Evolutionary conservation across 768 basidiomycete genomes (phyloP).

Genomic region (Daedaleopsis nitida): DNA sequence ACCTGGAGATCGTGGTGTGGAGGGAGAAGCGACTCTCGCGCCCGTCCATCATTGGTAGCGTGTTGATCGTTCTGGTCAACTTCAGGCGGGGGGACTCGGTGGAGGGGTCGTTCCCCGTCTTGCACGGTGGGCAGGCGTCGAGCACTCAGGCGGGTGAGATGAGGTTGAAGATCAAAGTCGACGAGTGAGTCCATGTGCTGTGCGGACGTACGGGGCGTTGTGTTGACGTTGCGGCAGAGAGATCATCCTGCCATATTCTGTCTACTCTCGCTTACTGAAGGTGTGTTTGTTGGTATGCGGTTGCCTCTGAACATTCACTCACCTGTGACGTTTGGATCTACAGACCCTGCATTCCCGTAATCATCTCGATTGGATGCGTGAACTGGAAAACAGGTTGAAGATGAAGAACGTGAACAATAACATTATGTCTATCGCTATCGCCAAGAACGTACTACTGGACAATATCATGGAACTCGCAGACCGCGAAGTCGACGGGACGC

Average conservation of each 20-base stretch:
- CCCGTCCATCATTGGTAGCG: slow-evolving; percentile 57
- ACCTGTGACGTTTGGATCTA: not conserved
- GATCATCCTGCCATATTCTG: slow-evolving; percentile 70
- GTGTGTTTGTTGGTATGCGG: slow-evolving; percentile 39
- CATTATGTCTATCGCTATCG: slow-evolving; percentile 69
- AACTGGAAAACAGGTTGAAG: slow-evolving; percentile 67
- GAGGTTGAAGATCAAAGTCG: slow-evolving; percentile 68
- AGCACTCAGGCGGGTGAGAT: slow-evolving; percentile 75
- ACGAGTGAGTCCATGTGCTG: slow-evolving; percentile 58
- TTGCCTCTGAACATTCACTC: not conserved
- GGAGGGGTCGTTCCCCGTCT: slow-evolving; percentile 86
- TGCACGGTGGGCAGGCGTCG: slow-evolving; percentile 45
- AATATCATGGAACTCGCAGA: slow-evolving; percentile 71
- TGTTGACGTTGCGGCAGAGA: slow-evolving; percentile 49
- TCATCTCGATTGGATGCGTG: slow-evolving; percentile 73
- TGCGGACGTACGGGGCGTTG: slow-evolving; percentile 11
- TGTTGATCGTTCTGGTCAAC: slow-evolving; percentile 64
- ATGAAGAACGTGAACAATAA: slow-evolving; percentile 63
- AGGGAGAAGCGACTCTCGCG: slow-evolving; percentile 66
- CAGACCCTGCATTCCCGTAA: slow-evolving; percentile 62
- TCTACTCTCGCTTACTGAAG: slow-evolving; percentile 61
- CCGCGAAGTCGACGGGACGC: slow-evolving; percentile 69
- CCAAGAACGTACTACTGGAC: slow-evolving; percentile 62
- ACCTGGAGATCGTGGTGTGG: slow-evolving; percentile 68
- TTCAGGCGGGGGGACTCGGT: slow-evolving; percentile 73